Conservation (phyloP, 1,139 yeast species). For the Lodderomyces pseudojiufengensis region DNA sequence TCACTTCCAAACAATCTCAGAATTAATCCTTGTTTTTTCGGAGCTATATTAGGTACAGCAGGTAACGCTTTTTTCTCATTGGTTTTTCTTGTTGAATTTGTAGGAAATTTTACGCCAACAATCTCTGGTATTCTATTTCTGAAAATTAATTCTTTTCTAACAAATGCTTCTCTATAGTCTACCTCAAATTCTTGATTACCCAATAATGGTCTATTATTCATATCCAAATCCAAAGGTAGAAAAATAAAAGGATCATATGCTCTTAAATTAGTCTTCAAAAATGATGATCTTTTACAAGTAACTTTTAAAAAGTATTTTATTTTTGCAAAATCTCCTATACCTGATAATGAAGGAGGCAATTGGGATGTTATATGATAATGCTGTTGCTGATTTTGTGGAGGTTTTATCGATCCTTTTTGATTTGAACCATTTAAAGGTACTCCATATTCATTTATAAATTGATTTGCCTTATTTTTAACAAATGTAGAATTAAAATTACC, state of each 20-base stretch:
- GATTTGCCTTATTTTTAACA: constrained; percentile 22
- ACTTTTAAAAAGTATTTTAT: constrained; percentile 56
- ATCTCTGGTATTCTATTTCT: constrained; percentile 42
- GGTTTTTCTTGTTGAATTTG: not conserved
- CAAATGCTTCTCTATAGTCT: constrained; percentile 38
- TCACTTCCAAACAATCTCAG: constrained; percentile 17
- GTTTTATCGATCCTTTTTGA: constrained; percentile 1
- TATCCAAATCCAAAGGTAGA: constrained; percentile 47
- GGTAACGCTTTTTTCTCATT: constrained; percentile 18
- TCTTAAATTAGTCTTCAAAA: constrained; percentile 49
- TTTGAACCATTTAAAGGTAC: not conserved
- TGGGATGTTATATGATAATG: constrained; percentile 39
- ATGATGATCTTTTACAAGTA: constrained; percentile 54
- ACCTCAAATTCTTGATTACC: constrained; percentile 16
- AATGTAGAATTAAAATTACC: constrained; percentile 28
- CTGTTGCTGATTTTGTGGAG: constrained; percentile 12
- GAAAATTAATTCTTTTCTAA: constrained; percentile 38
- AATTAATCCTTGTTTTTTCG: constrained; percentile 22
- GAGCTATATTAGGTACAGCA: constrained; percentile 15
- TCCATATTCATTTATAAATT: constrained; percentile 12
- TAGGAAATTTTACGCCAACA: constrained; percentile 27
- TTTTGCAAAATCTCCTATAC: constrained; percentile 43
- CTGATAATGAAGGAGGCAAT: constrained; percentile 57
- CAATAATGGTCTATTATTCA: constrained; percentile 22
- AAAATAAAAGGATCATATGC: constrained; percentile 50